Percentiles rank a stretch among this genome's conserved stretches.
phyloP scores from a whole-genome alignment of 2,329 filamentous ascomycete species.

The Ustilaginoidea virens region DNA sequence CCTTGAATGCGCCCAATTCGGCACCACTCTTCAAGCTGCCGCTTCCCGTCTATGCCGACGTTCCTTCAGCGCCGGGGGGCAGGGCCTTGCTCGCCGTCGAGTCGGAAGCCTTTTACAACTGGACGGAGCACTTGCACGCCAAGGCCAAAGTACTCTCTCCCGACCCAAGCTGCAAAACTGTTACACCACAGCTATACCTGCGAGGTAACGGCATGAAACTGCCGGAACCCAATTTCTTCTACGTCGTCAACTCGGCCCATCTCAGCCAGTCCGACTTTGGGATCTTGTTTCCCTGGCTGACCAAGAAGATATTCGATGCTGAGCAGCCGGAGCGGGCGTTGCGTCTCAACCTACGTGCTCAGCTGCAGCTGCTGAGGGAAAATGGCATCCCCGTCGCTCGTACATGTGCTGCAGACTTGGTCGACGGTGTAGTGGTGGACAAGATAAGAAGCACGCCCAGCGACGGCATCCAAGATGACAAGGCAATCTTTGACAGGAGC shows the following conservation, averaged over 20 bases:
- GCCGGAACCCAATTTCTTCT: slow-evolving; percentile 54
- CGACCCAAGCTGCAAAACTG: slow-evolving; percentile 27
- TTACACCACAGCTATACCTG: slow-evolving; percentile 26
- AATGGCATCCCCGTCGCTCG: slow-evolving; percentile 32
- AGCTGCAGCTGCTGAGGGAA: slow-evolving; percentile 38
- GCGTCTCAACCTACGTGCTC: slow-evolving; percentile 41
- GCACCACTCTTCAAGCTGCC: slow-evolving; percentile 55
- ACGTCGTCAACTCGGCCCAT: slow-evolving; percentile 58
- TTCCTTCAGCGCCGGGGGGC: slow-evolving; percentile 34
- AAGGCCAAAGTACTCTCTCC: slow-evolving; percentile 52
- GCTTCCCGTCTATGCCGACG: slow-evolving; percentile 48
- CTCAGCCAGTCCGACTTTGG: slow-evolving; percentile 76
- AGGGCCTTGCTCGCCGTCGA: slow-evolving; percentile 52
- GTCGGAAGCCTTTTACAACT: slow-evolving; percentile 65
- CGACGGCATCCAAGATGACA: slow-evolving; percentile 30
- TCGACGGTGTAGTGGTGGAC: slow-evolving; percentile 28
- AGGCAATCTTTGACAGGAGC: slow-evolving; percentile 32
- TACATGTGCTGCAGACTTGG: slow-evolving; percentile 33
- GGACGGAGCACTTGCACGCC: slow-evolving; percentile 54
- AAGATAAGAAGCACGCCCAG: slow-evolving; percentile 15
- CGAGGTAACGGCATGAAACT: slow-evolving; percentile 26
- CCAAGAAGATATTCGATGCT: slow-evolving; percentile 39
- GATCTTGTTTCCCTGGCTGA: slow-evolving; percentile 61
- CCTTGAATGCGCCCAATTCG: slow-evolving; percentile 47
- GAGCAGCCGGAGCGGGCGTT: slow-evolving; percentile 43